Evolutionary conservation across 192 early-diverging fungal genomes (phyloP), one percentile per base, ranked within the genome.

Genomic region (Coemansia umbellata): DNA sequence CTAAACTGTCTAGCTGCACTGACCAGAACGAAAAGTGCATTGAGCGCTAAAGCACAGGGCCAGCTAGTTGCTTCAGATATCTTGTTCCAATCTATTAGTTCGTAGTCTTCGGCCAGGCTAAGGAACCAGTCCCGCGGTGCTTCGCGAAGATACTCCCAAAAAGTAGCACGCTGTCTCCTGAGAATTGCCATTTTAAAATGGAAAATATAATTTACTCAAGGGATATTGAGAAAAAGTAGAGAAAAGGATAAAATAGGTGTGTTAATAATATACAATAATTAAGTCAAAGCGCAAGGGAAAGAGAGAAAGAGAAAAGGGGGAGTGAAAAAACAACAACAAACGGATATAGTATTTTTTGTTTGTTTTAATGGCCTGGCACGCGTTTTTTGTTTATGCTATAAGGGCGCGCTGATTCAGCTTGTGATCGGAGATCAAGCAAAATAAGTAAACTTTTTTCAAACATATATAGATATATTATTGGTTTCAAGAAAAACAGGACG

Each of bases 51-150:
- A 15, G 67, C 74, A 37, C 60, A 67, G 1, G 74, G 74, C 74
- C 74, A 78, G 50, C 74, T 78, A 1, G 69, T 71, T 3, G 74
- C 64, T 45, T 78, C 68, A 0, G 74, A 62, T 8, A 70, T 31
- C 11, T 39, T 51, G 57, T 53, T 72, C 74, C 74, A 78, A 60
- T 78, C 68, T 11, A 78, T 50, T 18, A 78, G 52, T 50, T 78
- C 69, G 50, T 78, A 78, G 56, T 78, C 69, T 23, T 78, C 74
- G 8, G 55, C 42, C 35, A 71, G 39, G 21, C 66, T 56, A 36
- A 71, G 40, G 31, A 72, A 43, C 69, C 69, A 71, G 60, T 78
- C 74, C 18, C 69, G 68, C 15, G 69, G 61, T 17, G 55, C 53
- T 24, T 74, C 71, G 45, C 59, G 64, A 9, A 74, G 37, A 3